Base-by-base conservation (phyloP, 1,284 basidiomycete genomes). In the Malassezia yamatoensis region DNA sequence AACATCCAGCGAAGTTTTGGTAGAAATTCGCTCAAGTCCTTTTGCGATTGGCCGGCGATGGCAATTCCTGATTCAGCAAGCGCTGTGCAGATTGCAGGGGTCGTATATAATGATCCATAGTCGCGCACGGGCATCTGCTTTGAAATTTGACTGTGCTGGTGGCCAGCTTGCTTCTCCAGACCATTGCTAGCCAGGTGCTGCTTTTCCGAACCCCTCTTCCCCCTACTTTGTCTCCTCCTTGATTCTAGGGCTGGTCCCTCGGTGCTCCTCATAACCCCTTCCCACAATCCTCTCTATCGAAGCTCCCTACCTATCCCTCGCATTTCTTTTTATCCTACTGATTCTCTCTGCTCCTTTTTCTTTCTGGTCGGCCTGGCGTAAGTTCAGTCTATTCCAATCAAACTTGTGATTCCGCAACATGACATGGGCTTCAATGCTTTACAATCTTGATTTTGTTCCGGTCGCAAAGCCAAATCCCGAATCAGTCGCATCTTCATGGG, bases 101-200 rank as follows among this genome's bases (percentile, higher is more conserved):
- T 3, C 18, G 45, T 47, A 47, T 47, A 47, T 43, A 47, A 34
- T n/a, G 34, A 36, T 20, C 13, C 3, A 33, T 20, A 29, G n/a
- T 15, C n/a, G 45, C 45, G 45, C 45, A 47, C 12, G 20, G 13
- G 32, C 16, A 34, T 38, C 35, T 32, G 21, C 43, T 45, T 21
- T 13, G 24, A 21, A 29, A 9, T 15, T 16, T 36, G 24, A 29
- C 11, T n/a, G 12, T 47, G 15, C 13, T 38, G 50, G 50, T 43
- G 16, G 34, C n/a, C 24, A 38, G 29, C 51, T 5, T 46, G 5
- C 34, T 42, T 20, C 24, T 18, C 35, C 45, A 18, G 36, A 32
- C 20, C 52, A 39, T 35, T 42, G 39, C 20, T 35, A 38, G 51
- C 51, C 51, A 46, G 51, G 51, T 33, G 51, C 51, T 38, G 16